phyloP scores from a whole-genome alignment of 176 grass and related monocot genomes.

The Eragrostis curvula region DNA sequence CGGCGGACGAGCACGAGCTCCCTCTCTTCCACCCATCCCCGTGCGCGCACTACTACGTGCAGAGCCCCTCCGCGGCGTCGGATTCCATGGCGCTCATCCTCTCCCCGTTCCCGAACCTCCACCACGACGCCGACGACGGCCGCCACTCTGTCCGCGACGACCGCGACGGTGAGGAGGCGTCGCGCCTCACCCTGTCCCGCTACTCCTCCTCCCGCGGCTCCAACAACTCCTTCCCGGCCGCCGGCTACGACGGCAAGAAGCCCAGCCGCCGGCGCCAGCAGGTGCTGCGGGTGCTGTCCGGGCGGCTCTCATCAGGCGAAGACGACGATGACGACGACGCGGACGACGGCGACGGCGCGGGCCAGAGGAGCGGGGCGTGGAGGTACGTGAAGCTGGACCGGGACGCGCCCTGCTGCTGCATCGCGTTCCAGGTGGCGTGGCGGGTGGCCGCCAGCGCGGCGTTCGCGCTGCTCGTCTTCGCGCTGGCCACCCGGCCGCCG shows the following conservation, averaged over 20 bases:
- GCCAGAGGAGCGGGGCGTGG: slow-evolving; percentile 53
- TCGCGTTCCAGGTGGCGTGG: slow-evolving; percentile 83
- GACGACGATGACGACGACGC: slow-evolving; percentile 12
- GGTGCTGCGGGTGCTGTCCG: slow-evolving; percentile 47
- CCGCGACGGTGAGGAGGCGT: slow-evolving; percentile 51
- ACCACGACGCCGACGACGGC: slow-evolving; percentile 44
- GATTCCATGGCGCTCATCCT: slow-evolving; percentile 59
- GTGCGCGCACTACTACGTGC: slow-evolving; percentile 81
- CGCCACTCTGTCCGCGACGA: slow-evolving; percentile 13
- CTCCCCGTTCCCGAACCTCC: slow-evolving; percentile 67
- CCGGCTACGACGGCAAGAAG: slow-evolving; percentile 47
- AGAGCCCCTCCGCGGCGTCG: slow-evolving; percentile 87
- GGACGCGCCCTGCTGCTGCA: slow-evolving; percentile 67
- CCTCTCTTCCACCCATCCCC: slow-evolving; percentile 77
- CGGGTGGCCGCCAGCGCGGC: slow-evolving; percentile 61
- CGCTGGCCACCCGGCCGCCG: slow-evolving; percentile 66
- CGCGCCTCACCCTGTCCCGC: slow-evolving; percentile 75
- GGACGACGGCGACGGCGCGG: background rate
- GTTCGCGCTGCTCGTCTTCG: slow-evolving; percentile 77
- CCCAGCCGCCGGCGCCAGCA: slow-evolving; percentile 23
- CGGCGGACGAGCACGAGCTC: slow-evolving; percentile 60
- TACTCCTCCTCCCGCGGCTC: slow-evolving; percentile 92
- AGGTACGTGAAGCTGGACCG: slow-evolving; percentile 73
- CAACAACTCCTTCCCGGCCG: slow-evolving; percentile 82
- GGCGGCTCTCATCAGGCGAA: slow-evolving; percentile 28